phyloP scores from a whole-genome alignment of 176 grass and related monocot genomes.

The Paspalum notatum region DNA sequence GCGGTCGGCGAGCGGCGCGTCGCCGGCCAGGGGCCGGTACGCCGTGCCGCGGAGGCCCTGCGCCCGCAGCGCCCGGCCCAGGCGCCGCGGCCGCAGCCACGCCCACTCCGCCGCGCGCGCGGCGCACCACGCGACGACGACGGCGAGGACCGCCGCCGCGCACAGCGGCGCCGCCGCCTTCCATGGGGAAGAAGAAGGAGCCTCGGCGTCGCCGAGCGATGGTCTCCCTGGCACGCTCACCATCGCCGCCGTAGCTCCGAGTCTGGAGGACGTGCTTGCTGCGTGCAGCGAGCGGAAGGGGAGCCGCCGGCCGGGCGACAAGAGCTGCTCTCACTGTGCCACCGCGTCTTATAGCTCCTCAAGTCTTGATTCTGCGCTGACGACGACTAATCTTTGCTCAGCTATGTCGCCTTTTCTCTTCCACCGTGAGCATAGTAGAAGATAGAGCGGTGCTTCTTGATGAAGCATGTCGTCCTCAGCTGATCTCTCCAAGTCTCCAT shows the following conservation, averaged over 20 bases:
- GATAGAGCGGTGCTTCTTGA: no score
- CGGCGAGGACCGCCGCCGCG: neutral
- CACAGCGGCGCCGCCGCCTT: neutral
- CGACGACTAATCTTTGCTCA: no score
- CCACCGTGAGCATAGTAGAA: no score
- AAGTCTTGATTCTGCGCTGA: no score
- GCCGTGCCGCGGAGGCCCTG: conserved; percentile 49
- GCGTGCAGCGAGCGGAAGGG: no score
- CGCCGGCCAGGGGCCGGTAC: conserved; percentile 42
- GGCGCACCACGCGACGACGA: conserved; percentile 34
- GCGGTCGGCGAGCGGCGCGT: conserved; percentile 5
- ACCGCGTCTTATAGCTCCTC: no score
- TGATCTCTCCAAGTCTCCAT: no score
- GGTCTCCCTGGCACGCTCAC: neutral
- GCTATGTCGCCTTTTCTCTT: no score
- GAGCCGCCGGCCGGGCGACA: no score
- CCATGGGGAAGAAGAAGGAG: neutral
- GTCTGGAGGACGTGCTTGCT: no score
- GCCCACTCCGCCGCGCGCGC: conserved; percentile 34
- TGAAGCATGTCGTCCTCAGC: no score
- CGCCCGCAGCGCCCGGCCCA: conserved; percentile 27
- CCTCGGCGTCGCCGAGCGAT: neutral
- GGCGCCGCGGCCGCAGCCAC: conserved; percentile 48
- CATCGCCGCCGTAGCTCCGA: neutral
- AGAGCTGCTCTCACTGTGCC: no score